Conservation (phyloP, 192 early-diverging fungal genomes). For the Coemansia sp. region DNA sequence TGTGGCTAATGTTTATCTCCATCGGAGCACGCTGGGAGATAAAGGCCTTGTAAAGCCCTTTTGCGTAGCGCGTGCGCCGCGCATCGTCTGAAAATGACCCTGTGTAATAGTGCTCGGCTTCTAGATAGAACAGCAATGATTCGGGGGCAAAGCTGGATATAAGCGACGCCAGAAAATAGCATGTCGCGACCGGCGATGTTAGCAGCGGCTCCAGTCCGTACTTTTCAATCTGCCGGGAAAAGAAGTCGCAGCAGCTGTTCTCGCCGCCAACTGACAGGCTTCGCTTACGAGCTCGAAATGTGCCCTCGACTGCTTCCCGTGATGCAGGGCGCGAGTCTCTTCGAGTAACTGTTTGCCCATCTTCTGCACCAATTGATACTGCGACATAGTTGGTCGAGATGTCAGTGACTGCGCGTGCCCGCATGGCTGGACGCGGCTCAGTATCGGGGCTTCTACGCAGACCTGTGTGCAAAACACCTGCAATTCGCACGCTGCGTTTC, state of each 20-base stretch:
- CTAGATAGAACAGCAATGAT: constrained; percentile 44
- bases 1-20: constrained; percentile 53
- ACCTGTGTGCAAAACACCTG: constrained; percentile 22
- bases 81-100: constrained; percentile 23
- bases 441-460: constrained; percentile 10
- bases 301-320: neutral
- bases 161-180: constrained; percentile 48
- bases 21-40: constrained; percentile 44
- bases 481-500: constrained; percentile 15
- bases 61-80: constrained; percentile 47
- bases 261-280: constrained; percentile 55
- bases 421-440: constrained; percentile 11
- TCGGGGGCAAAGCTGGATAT: constrained; percentile 41
- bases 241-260: constrained; percentile 37
- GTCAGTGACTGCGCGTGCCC: constrained; percentile 25
- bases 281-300: constrained; percentile 49
- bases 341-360: neutral
- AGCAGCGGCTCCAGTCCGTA: constrained; percentile 51
- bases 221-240: constrained; percentile 50
- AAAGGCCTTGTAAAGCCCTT: constrained; percentile 52
- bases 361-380: constrained; percentile 4
- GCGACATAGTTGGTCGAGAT: constrained; percentile 20
- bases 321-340: neutral
- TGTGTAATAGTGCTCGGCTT: constrained; percentile 47
- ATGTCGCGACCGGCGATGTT: constrained; percentile 44